phyloP scores from a whole-genome alignment of 106 monocot species.

The Apostasia shenzhenica region DNA sequence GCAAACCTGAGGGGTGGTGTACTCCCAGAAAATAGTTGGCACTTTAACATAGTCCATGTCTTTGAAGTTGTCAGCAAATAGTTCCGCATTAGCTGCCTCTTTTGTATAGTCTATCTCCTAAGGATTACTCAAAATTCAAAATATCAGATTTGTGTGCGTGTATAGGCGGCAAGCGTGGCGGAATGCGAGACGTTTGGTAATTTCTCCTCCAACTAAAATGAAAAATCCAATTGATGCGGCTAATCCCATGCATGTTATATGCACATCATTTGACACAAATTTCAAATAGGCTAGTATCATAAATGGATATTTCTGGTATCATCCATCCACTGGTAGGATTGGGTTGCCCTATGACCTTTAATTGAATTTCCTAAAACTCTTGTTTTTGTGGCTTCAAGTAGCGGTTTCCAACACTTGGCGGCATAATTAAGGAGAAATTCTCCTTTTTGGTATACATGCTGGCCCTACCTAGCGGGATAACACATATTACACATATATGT shows the following conservation, averaged over 20 bases:
- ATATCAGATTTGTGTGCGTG: no score
- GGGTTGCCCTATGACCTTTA: no score
- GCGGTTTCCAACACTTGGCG: no score
- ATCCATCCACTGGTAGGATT: not conserved
- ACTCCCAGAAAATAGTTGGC: conserved; percentile 81
- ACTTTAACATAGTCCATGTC: conserved; percentile 98
- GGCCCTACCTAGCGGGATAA: no score
- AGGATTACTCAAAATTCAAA: not conserved
- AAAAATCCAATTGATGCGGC: conserved; percentile 10
- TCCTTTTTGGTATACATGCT: no score
- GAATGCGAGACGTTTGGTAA: conserved; percentile 17
- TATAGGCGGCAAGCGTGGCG: conserved; percentile 11
- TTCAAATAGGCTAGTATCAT: not conserved
- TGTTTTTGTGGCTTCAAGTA: no score
- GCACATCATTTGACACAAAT: conserved; percentile 8
- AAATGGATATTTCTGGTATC: conserved; percentile 10
- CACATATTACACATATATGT: no score
- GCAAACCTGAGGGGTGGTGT: conserved; percentile 90
- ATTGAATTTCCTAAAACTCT: no score
- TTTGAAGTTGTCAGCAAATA: conserved; percentile 88
- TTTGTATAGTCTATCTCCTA: conserved; percentile 98
- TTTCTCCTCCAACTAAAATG: conserved; percentile 16
- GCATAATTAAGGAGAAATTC: no score
- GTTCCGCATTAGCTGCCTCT: conserved; percentile 95
- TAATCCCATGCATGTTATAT: conserved; percentile 10